Evolutionary conservation across 2,329 filamentous ascomycete species (phyloP), one percentile per base, ranked within the genome.

Genomic region (Teratosphaeria viscida): DNA sequence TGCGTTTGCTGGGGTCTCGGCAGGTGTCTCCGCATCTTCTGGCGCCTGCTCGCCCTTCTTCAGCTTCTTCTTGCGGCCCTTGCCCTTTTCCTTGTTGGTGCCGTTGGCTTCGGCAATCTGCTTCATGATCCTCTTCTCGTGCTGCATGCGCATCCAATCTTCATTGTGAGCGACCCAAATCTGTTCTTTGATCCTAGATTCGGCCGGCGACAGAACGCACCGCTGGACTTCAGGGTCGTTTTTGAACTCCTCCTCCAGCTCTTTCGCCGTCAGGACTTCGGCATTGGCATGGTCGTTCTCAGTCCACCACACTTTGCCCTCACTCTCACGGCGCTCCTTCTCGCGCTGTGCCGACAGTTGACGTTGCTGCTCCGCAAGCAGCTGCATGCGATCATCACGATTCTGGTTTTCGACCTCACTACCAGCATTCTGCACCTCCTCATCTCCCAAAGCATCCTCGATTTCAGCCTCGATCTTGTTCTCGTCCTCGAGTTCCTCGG

Each of bases 141-240:
- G 91, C 70, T 95, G 88, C 55, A 85, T 83, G 8, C 92, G 88
- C 47, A 99, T 80, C 83, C 92, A 99, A 65, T 95, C 90, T 71
- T 94, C 91, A 74, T 99, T 97, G 71, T 92, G 86, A 61, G 92
- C 92, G 52, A 95, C 85, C 94, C 94, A 99, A 57, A 97, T 89
- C 61, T 85, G 85, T 73, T 96, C 92, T 73, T 96, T 97, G 70
- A 91, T 84, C 37, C 82, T 82, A 2, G 86, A 83, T 75, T 97
- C 92, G 2, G 84, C 82, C 1, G 86, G 82, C 0, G 81, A 82
- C 5, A 97, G 80, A 39, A 91, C 75, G 69, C 92, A 96, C 67
- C 88, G 88, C 61, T 82, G 77, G 5, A 99, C 90, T 73, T 99
- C 94, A 0, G 86, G 87, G 63, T 99, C 94, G 66, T 95, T 85